phyloP scores from a whole-genome alignment of 352 stramenopile genomes.

The Globisporangium takayamanum region DNA sequence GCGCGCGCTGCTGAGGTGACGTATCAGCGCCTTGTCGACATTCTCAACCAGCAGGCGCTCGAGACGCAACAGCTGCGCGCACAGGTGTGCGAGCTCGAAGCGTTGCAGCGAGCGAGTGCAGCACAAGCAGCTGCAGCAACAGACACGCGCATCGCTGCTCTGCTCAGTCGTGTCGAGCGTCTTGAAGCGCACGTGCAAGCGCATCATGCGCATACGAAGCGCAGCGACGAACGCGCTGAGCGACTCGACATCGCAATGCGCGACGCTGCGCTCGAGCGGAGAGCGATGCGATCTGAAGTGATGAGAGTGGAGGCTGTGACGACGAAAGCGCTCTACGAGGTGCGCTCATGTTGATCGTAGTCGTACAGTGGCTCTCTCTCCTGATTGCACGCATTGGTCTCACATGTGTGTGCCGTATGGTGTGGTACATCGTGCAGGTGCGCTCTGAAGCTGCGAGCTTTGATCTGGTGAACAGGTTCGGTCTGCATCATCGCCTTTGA shows the following conservation, averaged over 20 bases:
- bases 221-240: conserved; percentile 2
- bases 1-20: conserved; percentile 37
- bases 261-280: conserved; percentile 15
- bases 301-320: conserved; percentile 14
- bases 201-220: neutral
- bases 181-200: conserved; percentile 2
- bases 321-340: conserved; percentile 17
- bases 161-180: conserved; percentile 7
- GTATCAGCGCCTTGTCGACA: conserved; percentile 51
- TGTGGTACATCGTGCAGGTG: conserved; percentile 8
- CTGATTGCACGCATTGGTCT: neutral
- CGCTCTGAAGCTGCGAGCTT: conserved; percentile 27
- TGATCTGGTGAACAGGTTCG: conserved; percentile 21
- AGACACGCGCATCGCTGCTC: neutral
- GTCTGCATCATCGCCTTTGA: neutral
- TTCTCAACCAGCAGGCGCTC: conserved; percentile 49
- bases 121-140: neutral
- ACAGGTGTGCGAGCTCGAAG: neutral
- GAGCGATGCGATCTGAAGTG: conserved; percentile 16
- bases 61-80: neutral
- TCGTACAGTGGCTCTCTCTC: neutral
- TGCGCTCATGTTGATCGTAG: neutral
- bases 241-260: conserved; percentile 14
- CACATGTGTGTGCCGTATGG: neutral
- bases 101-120: conserved; percentile 12